Conservation (phyloP, 805 yeast genomes). For the Monosporozyma servazzii region DNA sequence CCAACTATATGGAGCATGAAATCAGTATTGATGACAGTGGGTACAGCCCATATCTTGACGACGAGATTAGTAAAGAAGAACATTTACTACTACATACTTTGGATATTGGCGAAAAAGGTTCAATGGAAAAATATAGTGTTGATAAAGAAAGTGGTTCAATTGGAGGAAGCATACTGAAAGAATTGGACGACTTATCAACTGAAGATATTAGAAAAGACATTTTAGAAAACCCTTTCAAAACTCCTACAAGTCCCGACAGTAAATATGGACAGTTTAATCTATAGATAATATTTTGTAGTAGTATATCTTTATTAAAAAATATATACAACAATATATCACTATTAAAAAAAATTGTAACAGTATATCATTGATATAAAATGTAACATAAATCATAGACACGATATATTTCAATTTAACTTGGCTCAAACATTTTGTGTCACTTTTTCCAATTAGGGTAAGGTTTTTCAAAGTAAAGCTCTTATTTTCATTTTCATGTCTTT, state of each 20-base stretch:
- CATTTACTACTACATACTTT: background rate
- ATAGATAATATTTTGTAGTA: too few relatives aligned
- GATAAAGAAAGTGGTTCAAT: background rate
- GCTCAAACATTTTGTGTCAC: background rate
- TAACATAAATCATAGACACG: too few relatives aligned
- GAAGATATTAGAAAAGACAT: background rate
- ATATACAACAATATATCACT: too few relatives aligned
- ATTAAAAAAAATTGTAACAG: too few relatives aligned
- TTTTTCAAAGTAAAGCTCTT: background rate
- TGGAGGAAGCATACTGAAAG: background rate
- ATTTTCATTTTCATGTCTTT: background rate
- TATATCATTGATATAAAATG: too few relatives aligned
- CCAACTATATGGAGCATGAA: constrained; percentile 3
- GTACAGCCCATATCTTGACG: constrained; percentile 3
- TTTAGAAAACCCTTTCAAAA: constrained; percentile 1
- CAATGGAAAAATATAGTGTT: background rate
- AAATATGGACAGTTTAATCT: background rate
- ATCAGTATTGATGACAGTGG: constrained; percentile 1
- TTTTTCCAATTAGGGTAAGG: background rate
- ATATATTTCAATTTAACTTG: too few relatives aligned
- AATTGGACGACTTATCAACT: background rate
- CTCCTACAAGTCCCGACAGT: background rate
- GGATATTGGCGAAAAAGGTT: background rate
- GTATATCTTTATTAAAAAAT: too few relatives aligned
- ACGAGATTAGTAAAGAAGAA: constrained; percentile 3